Conservation (phyloP, 2,329 filamentous ascomycete genomes). For the Grosmannia penicillata region DNA sequence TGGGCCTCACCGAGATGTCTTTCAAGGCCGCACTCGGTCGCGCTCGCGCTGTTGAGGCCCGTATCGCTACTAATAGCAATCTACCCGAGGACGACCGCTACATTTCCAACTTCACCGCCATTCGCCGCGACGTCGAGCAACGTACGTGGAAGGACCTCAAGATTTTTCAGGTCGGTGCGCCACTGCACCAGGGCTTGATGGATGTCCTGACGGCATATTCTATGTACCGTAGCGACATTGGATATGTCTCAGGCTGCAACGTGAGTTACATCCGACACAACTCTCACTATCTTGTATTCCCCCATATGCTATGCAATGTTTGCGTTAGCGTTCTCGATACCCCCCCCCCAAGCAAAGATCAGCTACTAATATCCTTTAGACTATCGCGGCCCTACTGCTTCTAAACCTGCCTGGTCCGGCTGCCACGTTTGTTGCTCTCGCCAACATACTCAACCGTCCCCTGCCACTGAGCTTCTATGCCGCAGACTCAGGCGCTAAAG, state of each 20-base stretch:
- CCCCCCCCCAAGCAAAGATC: no score
- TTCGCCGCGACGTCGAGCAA: conserved; percentile 47
- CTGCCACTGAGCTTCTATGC: conserved; percentile 64
- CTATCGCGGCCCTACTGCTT: conserved; percentile 57
- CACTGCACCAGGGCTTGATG: conserved; percentile 51
- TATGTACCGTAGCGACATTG: conserved; percentile 71
- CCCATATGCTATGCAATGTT: not conserved
- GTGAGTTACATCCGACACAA: no score
- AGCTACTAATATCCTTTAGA: conserved; percentile 23
- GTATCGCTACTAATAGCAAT: conserved; percentile 34
- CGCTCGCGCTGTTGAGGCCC: conserved; percentile 45
- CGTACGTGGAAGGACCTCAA: conserved; percentile 56
- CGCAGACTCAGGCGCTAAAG: conserved; percentile 51
- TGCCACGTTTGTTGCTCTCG: conserved; percentile 54
- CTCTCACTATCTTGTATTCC: not conserved
- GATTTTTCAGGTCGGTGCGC: conserved; percentile 53
- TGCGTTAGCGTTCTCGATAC: not conserved
- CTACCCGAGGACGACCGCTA: conserved; percentile 39
- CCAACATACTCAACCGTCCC: conserved; percentile 64
- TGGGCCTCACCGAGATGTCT: conserved; percentile 50
- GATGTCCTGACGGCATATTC: conserved; percentile 66
- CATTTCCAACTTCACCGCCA: conserved; percentile 46
- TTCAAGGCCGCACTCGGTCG: conserved; percentile 57
- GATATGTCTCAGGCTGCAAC: conserved; percentile 61
- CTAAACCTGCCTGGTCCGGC: conserved; percentile 52